Base-by-base conservation (phyloP, 2,329 filamentous ascomycete species). In the Teratosphaeria viscida region DNA sequence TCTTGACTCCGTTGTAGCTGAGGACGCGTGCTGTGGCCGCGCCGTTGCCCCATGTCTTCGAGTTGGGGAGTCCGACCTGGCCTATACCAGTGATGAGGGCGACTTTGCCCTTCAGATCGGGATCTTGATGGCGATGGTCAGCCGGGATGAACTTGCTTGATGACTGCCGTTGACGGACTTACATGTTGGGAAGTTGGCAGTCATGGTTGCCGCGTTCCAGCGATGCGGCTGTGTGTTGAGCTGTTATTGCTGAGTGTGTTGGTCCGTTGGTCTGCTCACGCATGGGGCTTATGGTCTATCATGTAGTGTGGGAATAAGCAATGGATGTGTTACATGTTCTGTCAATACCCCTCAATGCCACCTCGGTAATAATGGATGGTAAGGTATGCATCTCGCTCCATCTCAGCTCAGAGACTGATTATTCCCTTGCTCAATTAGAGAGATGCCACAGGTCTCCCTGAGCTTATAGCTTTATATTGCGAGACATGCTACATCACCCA, bases 11-110 rank as follows among this genome's bases (percentile, higher is more conserved):
- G 65, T 79, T 77, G 56, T 74, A 70, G 3, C 78, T 75, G 19
- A 82, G 71, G 0, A 76, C 66, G 5, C 75, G 73, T n/a, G 79
- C 78, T 57, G 75, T 79, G 39, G 80, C 78, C 23, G 78, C 75
- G 27, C 79, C 79, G 61, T 80, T 82, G 55, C 78, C 79, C 80
- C 79, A 82, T 23, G 76, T 77, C 26, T 73, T 68, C 32, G 65
- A 66, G 47, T 65, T 60, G 27, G 62, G 62, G 5, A 62, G 64
- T 23, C 72, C 69, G 35, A 74, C 72, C 52, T 74, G 73, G 54
- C 77, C 78, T 37, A 80, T 74, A 35, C 78, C 77, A 54, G 77
- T 76, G 56, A 79, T 73, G 1, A 79, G 69, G 27, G 73, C 77
- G 26, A 79, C 72, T 69, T 79, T 78, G 54, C 72, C 71, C 35